Base-by-base conservation (phyloP, 352 stramenopile genomes). In the Phytophthora multivora region DNA sequence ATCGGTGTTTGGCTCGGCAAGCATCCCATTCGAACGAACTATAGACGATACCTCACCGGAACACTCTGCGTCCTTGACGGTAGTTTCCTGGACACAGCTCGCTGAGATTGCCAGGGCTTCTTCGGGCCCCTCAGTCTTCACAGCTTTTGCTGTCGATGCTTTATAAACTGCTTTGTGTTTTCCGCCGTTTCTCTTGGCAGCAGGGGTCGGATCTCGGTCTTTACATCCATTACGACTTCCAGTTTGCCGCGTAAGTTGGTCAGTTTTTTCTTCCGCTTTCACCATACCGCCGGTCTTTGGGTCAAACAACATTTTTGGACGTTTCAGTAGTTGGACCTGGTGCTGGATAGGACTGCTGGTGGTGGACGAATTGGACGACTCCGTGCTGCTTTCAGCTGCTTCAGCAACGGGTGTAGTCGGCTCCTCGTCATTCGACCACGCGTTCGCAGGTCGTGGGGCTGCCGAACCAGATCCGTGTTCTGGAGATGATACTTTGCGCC, bases 241-340 rank as follows among this genome's bases (percentile, higher is more conserved):
- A 51, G 23, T 9, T 19, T 61, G 43, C 10, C 49, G 52, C 39
- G 72, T 69, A 13, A 12, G 45, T 56, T 25, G 15, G 10, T 7
- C 19, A 54, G 25, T 5, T 13, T 41, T 53, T 13, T 75, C 69
- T 36, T 80, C 64, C 0, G 63, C 79, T 33, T 63, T 78, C 16
- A 93, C 61, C 79, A 90, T 85, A 11, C 19, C 59, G 3, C 79
- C 84, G 12, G 69, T 89, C 54, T 86, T 90, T 1, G 75, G 84
- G 31, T 93, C 82, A 66, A 90, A 91, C 4, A 93, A 60, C 79
- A 91, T 87, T 30, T 84, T 83, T 26, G 81, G 71, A 52, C 83
- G 75, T 53, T 88, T 79, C 40, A 94, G 40, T 25, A 90, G 75
- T 19, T 86, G 71, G 35, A 91, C 53, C 16, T 74, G 70, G 19